phyloP scores from a whole-genome alignment of 768 basidiomycete species.

The Boletus huronensis region DNA sequence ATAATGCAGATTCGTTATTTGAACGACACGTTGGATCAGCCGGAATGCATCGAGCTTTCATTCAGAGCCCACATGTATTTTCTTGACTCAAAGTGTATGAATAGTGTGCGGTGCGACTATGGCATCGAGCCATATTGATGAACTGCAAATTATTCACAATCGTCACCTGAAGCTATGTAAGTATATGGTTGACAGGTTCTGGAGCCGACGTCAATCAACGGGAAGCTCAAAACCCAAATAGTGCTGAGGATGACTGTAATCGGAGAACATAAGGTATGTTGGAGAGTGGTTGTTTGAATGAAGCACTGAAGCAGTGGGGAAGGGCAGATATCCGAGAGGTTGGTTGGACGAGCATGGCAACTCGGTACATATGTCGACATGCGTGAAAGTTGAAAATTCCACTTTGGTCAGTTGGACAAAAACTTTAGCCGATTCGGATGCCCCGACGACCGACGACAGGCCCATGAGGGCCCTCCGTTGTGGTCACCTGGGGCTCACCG shows the following conservation, averaged over 20 bases:
- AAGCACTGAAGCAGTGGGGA: background rate
- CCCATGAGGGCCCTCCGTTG: background rate
- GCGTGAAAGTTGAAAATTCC: background rate
- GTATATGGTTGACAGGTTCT: background rate
- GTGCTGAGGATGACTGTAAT: background rate
- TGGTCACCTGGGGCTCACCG: background rate
- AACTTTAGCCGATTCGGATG: background rate
- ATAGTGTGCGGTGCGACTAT: background rate
- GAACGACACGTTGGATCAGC: background rate
- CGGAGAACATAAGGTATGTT: background rate
- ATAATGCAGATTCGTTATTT: conserved; percentile 17
- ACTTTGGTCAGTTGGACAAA: background rate
- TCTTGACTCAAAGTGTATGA: background rate
- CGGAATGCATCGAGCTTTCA: background rate
- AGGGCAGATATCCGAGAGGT: background rate
- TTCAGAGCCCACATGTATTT: background rate
- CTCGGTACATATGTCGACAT: too few relatives aligned
- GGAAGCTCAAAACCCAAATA: background rate
- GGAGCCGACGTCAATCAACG: background rate
- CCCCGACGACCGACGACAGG: background rate
- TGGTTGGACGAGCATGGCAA: background rate
- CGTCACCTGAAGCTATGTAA: background rate
- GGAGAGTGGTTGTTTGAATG: background rate
- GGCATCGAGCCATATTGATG: background rate
- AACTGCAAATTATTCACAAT: background rate